phyloP scores from a whole-genome alignment of 2,329 filamentous ascomycete species.

The Colletotrichum echinochloae region DNA sequence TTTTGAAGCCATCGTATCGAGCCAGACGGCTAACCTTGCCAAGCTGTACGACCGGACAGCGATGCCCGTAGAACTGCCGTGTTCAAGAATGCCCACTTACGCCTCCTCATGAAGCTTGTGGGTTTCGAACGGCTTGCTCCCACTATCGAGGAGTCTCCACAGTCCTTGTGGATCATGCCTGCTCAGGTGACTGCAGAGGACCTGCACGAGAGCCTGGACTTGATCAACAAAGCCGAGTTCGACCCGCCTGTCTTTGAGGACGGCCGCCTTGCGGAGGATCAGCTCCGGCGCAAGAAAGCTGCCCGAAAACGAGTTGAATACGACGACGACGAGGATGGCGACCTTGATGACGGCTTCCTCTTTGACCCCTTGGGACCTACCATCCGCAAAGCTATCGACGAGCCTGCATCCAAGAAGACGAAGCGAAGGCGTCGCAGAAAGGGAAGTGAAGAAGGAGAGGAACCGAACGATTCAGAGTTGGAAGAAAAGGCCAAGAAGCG shows the following conservation, averaged over 20 bases:
- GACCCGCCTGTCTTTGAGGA: constrained; percentile 83
- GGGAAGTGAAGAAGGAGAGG: constrained; percentile 56
- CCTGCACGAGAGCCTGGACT: constrained; percentile 75
- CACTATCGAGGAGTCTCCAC: constrained; percentile 74
- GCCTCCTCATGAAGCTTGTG: constrained; percentile 83
- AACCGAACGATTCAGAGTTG: constrained; percentile 71
- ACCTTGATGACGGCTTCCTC: constrained; percentile 64
- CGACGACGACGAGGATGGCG: constrained; percentile 72
- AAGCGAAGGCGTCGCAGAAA: constrained; percentile 61
- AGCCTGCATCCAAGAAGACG: constrained; percentile 49
- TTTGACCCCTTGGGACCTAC: constrained; percentile 80
- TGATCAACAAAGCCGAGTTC: constrained; percentile 83
- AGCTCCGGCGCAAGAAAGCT: constrained; percentile 78
- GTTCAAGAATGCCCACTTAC: constrained; percentile 90
- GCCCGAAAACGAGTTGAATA: constrained; percentile 70
- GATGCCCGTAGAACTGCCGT: constrained; percentile 77
- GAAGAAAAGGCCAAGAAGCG: constrained; percentile 72
- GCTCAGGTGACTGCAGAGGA: constrained; percentile 71
- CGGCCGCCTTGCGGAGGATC: constrained; percentile 78
- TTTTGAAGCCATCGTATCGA: neutral
- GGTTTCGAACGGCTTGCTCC: constrained; percentile 73
- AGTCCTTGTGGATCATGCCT: constrained; percentile 84
- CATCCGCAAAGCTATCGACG: constrained; percentile 63
- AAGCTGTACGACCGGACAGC: constrained; percentile 73
- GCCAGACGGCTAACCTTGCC: constrained; percentile 46